These are phyloP conservation scores for Cercophora samala DNA, from an alignment of 495 filamentous ascomycete genomes.

Conservation along the genomic window DNA sequence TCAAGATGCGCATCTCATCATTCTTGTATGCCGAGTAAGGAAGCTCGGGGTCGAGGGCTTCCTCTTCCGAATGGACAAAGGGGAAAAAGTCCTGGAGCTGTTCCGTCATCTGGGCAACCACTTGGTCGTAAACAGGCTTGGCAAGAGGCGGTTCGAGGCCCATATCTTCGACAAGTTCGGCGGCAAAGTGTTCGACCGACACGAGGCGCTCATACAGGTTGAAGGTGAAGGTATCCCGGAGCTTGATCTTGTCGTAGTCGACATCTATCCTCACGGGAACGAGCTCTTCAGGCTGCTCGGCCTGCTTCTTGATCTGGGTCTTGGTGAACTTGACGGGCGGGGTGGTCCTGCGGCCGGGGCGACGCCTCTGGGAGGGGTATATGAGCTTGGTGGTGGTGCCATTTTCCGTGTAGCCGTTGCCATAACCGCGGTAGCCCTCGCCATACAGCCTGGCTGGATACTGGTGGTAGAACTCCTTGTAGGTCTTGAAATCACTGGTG, in stretches of 20 bases:
- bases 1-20: conserved; percentile 93
- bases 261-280: conserved; percentile 90
- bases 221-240: conserved; percentile 98
- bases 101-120: conserved; percentile 76
- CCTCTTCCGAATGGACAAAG: conserved; percentile 83
- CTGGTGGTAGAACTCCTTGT: conserved; percentile 50
- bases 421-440: conserved; percentile 83
- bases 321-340: conserved; percentile 65
- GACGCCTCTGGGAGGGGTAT: conserved; percentile 70
- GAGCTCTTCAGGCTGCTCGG: conserved; percentile 84
- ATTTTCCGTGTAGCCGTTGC: conserved; percentile 75
- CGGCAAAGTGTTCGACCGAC: conserved; percentile 73
- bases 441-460: conserved; percentile 54
- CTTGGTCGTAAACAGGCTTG: conserved; percentile 68
- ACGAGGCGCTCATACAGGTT: conserved; percentile 90
- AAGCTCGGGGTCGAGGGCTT: conserved; percentile 81
- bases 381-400: conserved; percentile 53
- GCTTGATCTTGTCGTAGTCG: conserved; percentile 91
- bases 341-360: conserved; percentile 70
- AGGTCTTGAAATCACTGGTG: conserved; percentile 51
- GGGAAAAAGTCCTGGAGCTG: conserved; percentile 92
- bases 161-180: conserved; percentile 89
- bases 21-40: conserved; percentile 96
- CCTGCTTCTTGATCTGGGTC: conserved; percentile 77
- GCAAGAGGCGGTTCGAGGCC: conserved; percentile 63